A percentile compares a stretch with the other conserved stretches of the same genome.
Evolutionary conservation across 345 rosid species (phyloP).

Genomic region (Brassica juncea): DNA sequence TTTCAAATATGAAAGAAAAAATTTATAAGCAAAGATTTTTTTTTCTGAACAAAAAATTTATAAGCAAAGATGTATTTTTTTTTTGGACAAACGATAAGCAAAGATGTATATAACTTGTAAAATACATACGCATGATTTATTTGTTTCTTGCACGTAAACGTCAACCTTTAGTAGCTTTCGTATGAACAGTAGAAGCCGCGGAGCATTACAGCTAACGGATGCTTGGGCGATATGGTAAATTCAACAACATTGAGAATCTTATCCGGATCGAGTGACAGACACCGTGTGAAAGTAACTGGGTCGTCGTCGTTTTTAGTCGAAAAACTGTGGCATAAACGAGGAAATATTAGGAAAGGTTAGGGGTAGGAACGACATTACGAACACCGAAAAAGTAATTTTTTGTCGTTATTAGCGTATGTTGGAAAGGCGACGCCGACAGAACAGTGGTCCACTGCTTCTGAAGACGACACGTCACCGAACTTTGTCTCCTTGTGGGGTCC

Average conservation of each 20-base stretch:
- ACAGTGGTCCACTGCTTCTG: neutral
- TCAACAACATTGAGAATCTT: neutral
- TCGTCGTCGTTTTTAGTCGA: neutral
- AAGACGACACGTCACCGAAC: neutral
- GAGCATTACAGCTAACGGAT: neutral
- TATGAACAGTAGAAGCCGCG: neutral
- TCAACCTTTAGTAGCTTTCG: neutral
- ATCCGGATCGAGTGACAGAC: neutral
- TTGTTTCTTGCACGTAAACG: neutral
- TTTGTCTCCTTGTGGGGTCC: neutral
- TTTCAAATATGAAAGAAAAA: neutral
- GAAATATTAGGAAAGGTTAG: neutral
- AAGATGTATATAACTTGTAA: too few species aligned
- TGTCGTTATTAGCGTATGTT: neutral
- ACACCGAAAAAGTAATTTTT: neutral
- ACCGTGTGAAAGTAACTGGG: neutral
- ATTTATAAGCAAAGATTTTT: too few species aligned
- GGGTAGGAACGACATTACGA: neutral
- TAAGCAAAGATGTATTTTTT: too few species aligned
- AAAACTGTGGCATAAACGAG: neutral
- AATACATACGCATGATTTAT: neutral
- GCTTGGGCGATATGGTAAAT: neutral
- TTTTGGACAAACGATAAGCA: too few species aligned
- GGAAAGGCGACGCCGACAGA: slow-evolving; percentile 2
- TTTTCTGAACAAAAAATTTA: too few species aligned